These are phyloP conservation scores for Kazachstania taianensis DNA, from an alignment of 805 yeast genomes.

Conservation along the genomic window DNA sequence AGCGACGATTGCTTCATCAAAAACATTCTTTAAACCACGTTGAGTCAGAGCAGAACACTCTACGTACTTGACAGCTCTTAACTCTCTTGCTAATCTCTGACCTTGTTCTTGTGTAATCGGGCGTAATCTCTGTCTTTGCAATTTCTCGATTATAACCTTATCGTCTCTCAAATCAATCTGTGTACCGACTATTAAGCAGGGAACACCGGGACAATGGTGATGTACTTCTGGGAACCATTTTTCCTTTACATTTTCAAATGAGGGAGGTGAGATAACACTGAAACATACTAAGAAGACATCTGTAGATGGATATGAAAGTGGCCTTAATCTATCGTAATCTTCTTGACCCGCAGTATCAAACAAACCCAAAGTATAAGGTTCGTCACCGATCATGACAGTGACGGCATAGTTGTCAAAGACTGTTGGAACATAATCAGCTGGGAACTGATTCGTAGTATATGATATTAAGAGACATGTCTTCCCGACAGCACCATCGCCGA, in stretches of 20 bases:
- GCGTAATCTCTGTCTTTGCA: slow-evolving; percentile 74
- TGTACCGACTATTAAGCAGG: slow-evolving; percentile 93
- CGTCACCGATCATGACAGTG: slow-evolving; percentile 93
- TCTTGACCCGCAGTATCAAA: slow-evolving; percentile 99
- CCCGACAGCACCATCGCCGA: slow-evolving; percentile 99
- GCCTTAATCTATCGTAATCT: slow-evolving; percentile 96
- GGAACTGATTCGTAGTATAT: slow-evolving; percentile 93
- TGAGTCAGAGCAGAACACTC: slow-evolving; percentile 98
- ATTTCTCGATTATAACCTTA: slow-evolving; percentile 78
- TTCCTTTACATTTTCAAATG: slow-evolving; percentile 94
- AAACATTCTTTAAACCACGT: slow-evolving; percentile 93
- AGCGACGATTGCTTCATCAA: slow-evolving; percentile 97
- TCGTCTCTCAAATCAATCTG: slow-evolving; percentile 93
- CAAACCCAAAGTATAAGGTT: slow-evolving; percentile 92
- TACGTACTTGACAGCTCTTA: slow-evolving; percentile 91
- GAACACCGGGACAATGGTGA: slow-evolving; percentile 97
- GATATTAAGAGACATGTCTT: slow-evolving; percentile 93
- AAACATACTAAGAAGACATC: slow-evolving; percentile 95
- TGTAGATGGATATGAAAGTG: slow-evolving; percentile 92
- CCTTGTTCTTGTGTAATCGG: slow-evolving; percentile 73
- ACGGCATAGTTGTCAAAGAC: slow-evolving; percentile 94
- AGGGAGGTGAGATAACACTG: slow-evolving; percentile 92
- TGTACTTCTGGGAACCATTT: slow-evolving; percentile 99
- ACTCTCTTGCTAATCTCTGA: slow-evolving; percentile 84
- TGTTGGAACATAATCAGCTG: slow-evolving; percentile 98